Percentiles rank a stretch among this genome's conserved stretches.
These are phyloP conservation scores for Solanum paucissectum DNA, from an alignment of 257 asterid genomes.

Conservation along the genomic window DNA sequence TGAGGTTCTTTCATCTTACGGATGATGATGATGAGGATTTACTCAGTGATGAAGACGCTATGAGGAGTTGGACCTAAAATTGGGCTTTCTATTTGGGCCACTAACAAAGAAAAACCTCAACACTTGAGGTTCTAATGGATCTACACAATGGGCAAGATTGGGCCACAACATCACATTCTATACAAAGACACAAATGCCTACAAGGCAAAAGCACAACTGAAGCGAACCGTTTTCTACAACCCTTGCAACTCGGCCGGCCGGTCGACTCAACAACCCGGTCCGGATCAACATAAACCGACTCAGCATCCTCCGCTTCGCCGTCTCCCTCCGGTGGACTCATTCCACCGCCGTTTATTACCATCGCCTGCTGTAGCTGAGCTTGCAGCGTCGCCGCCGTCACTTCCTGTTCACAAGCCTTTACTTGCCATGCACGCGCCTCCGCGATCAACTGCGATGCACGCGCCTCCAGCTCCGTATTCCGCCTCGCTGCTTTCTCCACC, in stretches of 20 bases:
- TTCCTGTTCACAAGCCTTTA: constrained; percentile 23
- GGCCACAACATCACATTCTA: constrained; percentile 25
- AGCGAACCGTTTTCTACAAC: constrained; percentile 25
- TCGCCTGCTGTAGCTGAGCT: constrained; percentile 26
- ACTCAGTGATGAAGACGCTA: neutral
- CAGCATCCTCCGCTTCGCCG: constrained; percentile 33
- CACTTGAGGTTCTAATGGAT: constrained; percentile 25
- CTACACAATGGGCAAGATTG: constrained; percentile 31
- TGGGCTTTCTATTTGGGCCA: neutral
- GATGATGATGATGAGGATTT: neutral
- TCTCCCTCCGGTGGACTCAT: constrained; percentile 1
- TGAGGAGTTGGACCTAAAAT: neutral
- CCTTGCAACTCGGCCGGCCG: constrained; percentile 23
- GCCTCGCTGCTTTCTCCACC: constrained; percentile 23
- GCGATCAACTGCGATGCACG: constrained; percentile 16
- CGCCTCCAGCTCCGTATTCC: constrained; percentile 24
- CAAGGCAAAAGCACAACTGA: constrained; percentile 36
- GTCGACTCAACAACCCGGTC: constrained; percentile 28
- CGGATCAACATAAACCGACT: constrained; percentile 35
- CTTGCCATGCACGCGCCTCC: constrained; percentile 34
- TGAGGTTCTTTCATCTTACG: neutral
- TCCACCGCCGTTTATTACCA: constrained; percentile 4
- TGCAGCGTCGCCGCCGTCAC: constrained; percentile 26
- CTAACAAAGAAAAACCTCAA: constrained; percentile 23
- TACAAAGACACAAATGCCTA: constrained; percentile 32